Evolutionary conservation across 768 basidiomycete species (phyloP), one percentile per base, ranked within the genome.

Genomic region (Psilocybe azurescens): DNA sequence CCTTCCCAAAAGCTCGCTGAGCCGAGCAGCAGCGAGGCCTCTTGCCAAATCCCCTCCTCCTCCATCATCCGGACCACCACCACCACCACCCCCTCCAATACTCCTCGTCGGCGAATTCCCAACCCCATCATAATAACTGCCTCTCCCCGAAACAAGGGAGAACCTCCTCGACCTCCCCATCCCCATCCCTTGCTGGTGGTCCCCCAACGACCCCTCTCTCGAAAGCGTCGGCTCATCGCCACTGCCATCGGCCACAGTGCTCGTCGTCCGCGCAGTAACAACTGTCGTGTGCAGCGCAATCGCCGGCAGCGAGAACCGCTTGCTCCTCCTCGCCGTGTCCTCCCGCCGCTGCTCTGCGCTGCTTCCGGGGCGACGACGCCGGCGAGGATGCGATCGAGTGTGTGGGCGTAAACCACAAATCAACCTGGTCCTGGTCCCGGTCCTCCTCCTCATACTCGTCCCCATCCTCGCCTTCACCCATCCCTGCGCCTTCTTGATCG

Each of bases 291-390:
- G 90, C 72, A 93, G 65, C 39, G 89, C 90, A 39, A 94, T 79
- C n/a, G 89, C 89, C 50, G 91, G 90, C 53, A 90, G 62, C 53
- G 92, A 93, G 68, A 92, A 92, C 41, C 90, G 83, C 70, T 91
- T 90, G 68, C 78, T 79, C 67, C 86, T 73, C 65, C 88, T 76
- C 48, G 81, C 83, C 0, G 89, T 90, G 63, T 90, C 83, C 70
- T 90, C 90, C 67, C 71, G 79, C 61, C 79, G 39, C 5, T 14
- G 14, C 14, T 44, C 41, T n/a, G 6, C 41, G 55, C 5, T 49
- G 65, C 29, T 62, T 64, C 28, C 62, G 56, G 5, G 74, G 72
- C 0, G 73, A 73, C 7, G 75, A 71, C 28, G 66, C 58, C 7
- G 71, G 67, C 11, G 76, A 71, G 14, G 70, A 68, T 6, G 58